Conservation (phyloP, 2,329 filamentous ascomycete genomes). For the Neopestalotiopsis sp. region DNA sequence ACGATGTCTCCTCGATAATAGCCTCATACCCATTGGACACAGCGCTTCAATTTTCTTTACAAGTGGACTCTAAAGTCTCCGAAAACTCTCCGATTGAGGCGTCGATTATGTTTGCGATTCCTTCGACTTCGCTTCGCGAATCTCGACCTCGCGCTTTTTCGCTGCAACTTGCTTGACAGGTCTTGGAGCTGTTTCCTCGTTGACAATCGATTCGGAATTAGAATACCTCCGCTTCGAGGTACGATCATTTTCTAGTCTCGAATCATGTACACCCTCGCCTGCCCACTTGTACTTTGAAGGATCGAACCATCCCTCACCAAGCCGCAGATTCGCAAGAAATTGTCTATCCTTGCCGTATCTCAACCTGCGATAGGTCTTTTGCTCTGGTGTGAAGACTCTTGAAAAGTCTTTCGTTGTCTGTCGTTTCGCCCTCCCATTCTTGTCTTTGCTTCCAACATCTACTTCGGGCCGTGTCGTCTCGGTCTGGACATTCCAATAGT, state of each 20-base stretch:
- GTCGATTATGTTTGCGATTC: neutral
- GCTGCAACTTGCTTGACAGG: neutral
- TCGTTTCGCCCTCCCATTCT: neutral
- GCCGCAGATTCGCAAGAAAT: neutral
- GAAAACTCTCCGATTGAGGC: no score
- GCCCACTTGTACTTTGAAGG: slow-evolving; percentile 4
- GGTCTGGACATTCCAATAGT: neutral
- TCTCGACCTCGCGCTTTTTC: neutral
- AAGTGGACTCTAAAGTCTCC: no score
- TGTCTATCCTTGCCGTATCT: neutral
- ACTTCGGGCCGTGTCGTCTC: neutral
- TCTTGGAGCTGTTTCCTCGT: neutral
- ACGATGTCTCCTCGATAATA: no score
- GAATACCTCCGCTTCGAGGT: neutral
- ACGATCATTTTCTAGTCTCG: neutral
- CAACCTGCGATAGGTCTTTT: neutral
- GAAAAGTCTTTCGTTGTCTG: neutral
- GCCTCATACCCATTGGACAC: no score
- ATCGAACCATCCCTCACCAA: slow-evolving; percentile 12
- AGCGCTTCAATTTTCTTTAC: no score
- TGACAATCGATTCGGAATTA: neutral
- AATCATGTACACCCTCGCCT: neutral
- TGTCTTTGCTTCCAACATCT: neutral
- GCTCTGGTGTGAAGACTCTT: neutral
- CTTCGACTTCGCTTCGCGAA: neutral